phyloP scores from a whole-genome alignment of 768 basidiomycete genomes.

The Pisolithus tinctorius region DNA sequence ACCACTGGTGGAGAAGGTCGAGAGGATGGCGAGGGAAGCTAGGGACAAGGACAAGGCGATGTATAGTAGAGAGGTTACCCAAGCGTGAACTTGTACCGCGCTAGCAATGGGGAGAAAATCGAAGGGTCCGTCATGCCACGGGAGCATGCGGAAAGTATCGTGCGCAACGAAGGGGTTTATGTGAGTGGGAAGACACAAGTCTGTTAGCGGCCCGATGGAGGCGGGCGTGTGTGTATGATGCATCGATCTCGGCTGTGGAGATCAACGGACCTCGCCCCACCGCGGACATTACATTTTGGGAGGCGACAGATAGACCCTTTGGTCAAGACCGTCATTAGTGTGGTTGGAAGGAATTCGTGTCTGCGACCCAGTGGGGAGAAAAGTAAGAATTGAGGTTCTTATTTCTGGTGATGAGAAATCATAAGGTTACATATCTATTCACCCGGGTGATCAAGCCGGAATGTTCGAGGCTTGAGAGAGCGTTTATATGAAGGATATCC shows the following conservation, averaged over 20 bases:
- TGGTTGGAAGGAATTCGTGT: slow-evolving; percentile 11
- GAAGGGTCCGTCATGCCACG: not conserved
- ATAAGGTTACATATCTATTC: not conserved
- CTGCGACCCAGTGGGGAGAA: slow-evolving; percentile 6
- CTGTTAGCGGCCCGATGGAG: slow-evolving; percentile 29
- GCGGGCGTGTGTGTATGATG: slow-evolving; percentile 38
- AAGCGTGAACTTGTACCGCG: slow-evolving; percentile 31
- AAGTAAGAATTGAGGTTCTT: slow-evolving; percentile 16
- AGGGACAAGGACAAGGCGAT: slow-evolving; percentile 9
- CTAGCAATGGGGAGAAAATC: slow-evolving; percentile 14
- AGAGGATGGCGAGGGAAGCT: slow-evolving; percentile 9
- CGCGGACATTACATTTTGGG: slow-evolving; percentile 17
- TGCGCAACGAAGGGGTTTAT: slow-evolving; percentile 21
- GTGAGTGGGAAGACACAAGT: slow-evolving; percentile 47
- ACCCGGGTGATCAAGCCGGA: not conserved
- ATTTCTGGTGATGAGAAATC: slow-evolving; percentile 3
- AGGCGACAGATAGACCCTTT: not conserved
- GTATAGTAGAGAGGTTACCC: slow-evolving; percentile 14
- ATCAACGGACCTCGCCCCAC: slow-evolving; percentile 10
- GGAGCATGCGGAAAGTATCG: not conserved
- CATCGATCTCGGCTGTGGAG: slow-evolving; percentile 41
- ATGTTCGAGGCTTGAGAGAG: not conserved
- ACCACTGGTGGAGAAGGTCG: slow-evolving; percentile 38
- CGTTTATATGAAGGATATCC: not conserved
- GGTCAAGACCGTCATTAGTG: slow-evolving; percentile 14